Evolutionary conservation across 371 early-diverging fungal genomes (phyloP), one percentile per base, ranked within the genome.

Genomic region (Amoeboaphelidium protococcarum): DNA sequence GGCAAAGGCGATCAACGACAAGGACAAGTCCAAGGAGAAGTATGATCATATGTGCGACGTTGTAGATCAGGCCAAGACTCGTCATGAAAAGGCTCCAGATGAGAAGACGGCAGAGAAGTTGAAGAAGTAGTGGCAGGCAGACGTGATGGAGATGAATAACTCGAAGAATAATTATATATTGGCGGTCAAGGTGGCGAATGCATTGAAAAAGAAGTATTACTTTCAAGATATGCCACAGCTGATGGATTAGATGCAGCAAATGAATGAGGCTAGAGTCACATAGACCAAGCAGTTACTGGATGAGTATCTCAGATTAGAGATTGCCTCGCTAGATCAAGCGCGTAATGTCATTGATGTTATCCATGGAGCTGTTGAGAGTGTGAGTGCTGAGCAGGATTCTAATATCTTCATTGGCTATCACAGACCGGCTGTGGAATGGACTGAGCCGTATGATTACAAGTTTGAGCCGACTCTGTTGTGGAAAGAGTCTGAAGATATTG

Each of bases 111-210:
- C 58, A 41, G 76, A 73, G 25, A 73, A 65, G 40, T 54, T 61
- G 37, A 64, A 68, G 54, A 57, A 58, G 47, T 61, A 64, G 25
- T 62, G 71, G 53, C 70, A 73, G 37, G 67, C 74, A 46, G 76
- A 75, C 47, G 64, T 73, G 23, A 45, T 76, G 6, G 78, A 84
- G 31, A 67, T 79, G 61, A 71, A 80, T 52, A 81, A 79, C 55
- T 66, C 66, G 56, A 84, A 83, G 76, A 78, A 78, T 46, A 44
- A 67, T 3, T 78, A 78, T 46, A 51, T 78, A 26, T 53, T 78
- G 21, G 52, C 73, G 0, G 50, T 78, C 41, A 56, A 56, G n/a
- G 69, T 68, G 2, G 61, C 73, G 12, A 76, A 76, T 52, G 67
- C 69, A 13, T 67, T 67, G 45, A 60, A 68, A 40, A 52, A 56